Percentiles rank a stretch among this genome's conserved stretches.
phyloP scores from a whole-genome alignment of 116 monocot genomes.

The Trichopus zeylanicus region DNA sequence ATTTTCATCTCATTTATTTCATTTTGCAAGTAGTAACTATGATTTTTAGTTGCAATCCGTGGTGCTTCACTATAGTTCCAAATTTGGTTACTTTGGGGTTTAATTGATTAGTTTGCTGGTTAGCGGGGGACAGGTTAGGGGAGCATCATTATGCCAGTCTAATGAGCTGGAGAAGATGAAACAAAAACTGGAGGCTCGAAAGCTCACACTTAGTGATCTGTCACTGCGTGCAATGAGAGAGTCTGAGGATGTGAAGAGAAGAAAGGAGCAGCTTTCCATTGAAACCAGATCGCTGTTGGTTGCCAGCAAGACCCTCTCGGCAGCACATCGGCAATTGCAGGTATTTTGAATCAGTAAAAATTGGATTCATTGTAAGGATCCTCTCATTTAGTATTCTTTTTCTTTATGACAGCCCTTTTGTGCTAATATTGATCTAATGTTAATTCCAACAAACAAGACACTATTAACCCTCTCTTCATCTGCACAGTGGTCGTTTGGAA shows the following conservation, averaged over 20 bases:
- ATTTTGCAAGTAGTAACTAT: neutral
- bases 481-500: no score
- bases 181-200: conserved; percentile 46
- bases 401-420: neutral
- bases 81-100: conserved; percentile 12
- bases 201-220: conserved; percentile 39
- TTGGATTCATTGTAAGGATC: no score
- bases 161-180: conserved; percentile 88
- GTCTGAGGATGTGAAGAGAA: conserved; percentile 28
- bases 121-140: conserved; percentile 45
- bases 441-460: no score
- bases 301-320: conserved; percentile 57
- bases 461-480: no score
- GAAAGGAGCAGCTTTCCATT: conserved; percentile 53
- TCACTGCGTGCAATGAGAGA: conserved; percentile 36
- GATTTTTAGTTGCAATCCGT: neutral
- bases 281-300: conserved; percentile 44
- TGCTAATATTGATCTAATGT: no score
- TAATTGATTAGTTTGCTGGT: conserved; percentile 20
- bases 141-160: conserved; percentile 35
- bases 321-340: conserved; percentile 57
- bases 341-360: no score
- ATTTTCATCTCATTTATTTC: no score
- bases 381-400: neutral
- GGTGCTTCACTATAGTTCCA: neutral